phyloP scores from a whole-genome alignment of 305 asterid genomes.

The Lippia alba region DNA sequence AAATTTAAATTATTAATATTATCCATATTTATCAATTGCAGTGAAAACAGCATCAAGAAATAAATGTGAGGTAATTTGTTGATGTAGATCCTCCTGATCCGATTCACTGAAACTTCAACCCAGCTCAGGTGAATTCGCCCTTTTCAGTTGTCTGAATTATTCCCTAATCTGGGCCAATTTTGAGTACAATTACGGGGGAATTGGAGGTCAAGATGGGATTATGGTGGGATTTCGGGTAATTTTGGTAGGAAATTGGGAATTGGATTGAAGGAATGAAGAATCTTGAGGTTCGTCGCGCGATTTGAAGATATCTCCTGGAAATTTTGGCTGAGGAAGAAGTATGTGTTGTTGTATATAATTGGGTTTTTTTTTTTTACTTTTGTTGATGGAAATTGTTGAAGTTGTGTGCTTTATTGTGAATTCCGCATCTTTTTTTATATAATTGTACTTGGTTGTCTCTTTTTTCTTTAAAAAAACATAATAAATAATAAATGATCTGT shows the following conservation, averaged over 20 bases:
- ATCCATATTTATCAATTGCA: slow-evolving; percentile 36
- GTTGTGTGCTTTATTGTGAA: slow-evolving; percentile 14
- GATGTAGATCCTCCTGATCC: slow-evolving; percentile 45
- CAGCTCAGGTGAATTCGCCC: slow-evolving; percentile 33
- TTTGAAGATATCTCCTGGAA: slow-evolving; percentile 38
- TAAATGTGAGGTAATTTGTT: slow-evolving; percentile 44
- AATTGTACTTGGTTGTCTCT: slow-evolving; percentile 27
- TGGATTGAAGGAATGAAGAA: slow-evolving; percentile 36
- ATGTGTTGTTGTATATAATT: background rate
- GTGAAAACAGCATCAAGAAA: slow-evolving; percentile 28
- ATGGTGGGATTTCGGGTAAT: slow-evolving; percentile 24
- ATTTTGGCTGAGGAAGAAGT: slow-evolving; percentile 29
- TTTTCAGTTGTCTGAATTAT: slow-evolving; percentile 22
- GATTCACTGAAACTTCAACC: slow-evolving; percentile 29
- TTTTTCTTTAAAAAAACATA: background rate
- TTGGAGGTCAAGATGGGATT: slow-evolving; percentile 33
- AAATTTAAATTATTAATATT: slow-evolving; percentile 21
- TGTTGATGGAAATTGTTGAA: slow-evolving; percentile 16
- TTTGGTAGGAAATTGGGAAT: slow-evolving; percentile 24
- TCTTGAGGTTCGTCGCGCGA: slow-evolving; percentile 31
- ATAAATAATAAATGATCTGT: background rate
- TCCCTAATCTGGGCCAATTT: slow-evolving; percentile 8
- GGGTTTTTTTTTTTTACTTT: background rate
- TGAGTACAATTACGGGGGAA: slow-evolving; percentile 21
- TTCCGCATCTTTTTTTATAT: slow-evolving; percentile 15